Evolutionary conservation across 306 rosid species (phyloP).

Genomic region (Myrica gale): DNA sequence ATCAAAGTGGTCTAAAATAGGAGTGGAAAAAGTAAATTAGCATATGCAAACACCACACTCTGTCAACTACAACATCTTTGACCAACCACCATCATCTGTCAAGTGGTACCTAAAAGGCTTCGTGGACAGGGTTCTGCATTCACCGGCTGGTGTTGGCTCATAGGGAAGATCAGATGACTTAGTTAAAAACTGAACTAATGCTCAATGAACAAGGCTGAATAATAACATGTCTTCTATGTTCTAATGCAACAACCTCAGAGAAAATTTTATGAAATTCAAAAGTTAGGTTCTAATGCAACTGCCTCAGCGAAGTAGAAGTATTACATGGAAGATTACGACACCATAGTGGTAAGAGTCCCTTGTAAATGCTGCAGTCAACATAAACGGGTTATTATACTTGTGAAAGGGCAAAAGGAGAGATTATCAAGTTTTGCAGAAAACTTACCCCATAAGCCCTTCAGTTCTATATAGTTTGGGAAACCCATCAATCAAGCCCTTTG

Average conservation of each 20-base stretch:
- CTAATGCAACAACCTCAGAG: neutral
- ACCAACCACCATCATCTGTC: neutral
- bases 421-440: conserved; percentile 4
- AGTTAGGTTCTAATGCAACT: neutral
- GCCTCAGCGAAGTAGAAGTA: conserved; percentile 24
- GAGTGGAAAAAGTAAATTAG: neutral
- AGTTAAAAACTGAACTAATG: neutral
- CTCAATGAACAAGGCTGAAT: neutral
- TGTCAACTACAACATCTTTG: neutral
- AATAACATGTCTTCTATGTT: conserved; percentile 2
- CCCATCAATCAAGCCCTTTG: conserved; percentile 66
- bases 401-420: too few species aligned
- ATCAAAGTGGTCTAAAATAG: neutral
- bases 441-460: conserved; percentile 32
- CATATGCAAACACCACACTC: neutral
- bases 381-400: conserved; percentile 14
- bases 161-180: neutral
- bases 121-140: neutral
- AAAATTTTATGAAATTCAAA: neutral
- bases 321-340: conserved; percentile 74
- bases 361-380: too few species aligned
- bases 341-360: neutral
- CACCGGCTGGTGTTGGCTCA: neutral
- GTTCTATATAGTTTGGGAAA: conserved; percentile 51
- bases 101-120: neutral